Evolutionary conservation across 2,329 filamentous ascomycete genomes (phyloP).

Genomic region (Aspergillus caelatus): DNA sequence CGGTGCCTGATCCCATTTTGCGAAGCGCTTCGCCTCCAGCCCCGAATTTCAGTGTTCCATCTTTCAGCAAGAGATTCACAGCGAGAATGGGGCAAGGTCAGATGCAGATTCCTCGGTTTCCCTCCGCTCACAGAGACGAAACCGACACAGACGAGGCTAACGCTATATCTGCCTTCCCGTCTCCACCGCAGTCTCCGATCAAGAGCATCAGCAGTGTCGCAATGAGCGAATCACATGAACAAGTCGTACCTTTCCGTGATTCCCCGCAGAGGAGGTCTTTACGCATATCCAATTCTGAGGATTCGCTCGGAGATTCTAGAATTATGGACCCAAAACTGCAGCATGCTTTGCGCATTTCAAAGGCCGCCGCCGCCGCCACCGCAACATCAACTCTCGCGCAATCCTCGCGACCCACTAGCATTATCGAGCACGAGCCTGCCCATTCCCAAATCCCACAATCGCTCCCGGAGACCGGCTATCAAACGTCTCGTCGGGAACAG

Average conservation of each 20-base stretch:
- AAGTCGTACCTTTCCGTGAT: slow-evolving; percentile 16
- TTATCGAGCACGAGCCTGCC: slow-evolving; percentile 17
- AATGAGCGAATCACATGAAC: slow-evolving; percentile 25
- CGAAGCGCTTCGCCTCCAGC: slow-evolving; percentile 39
- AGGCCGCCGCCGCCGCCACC: not conserved
- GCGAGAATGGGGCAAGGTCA: slow-evolving; percentile 21
- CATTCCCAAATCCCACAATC: slow-evolving; percentile 10
- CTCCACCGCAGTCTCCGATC: slow-evolving; percentile 37
- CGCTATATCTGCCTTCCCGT: slow-evolving; percentile 28
- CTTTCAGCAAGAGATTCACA: slow-evolving; percentile 43
- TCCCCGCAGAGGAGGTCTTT: slow-evolving; percentile 23
- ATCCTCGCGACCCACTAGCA: slow-evolving; percentile 26
- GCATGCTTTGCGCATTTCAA: slow-evolving; percentile 22
- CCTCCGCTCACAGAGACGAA: slow-evolving; percentile 18
- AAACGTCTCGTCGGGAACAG: slow-evolving; percentile 7
- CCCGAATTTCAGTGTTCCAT: slow-evolving; percentile 47
- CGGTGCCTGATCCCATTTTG: slow-evolving; percentile 26
- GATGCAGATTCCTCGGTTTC: slow-evolving; percentile 20
- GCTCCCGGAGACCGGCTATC: not conserved
- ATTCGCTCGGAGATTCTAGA: slow-evolving; percentile 26
- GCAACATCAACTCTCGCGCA: slow-evolving; percentile 16
- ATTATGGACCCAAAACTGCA: slow-evolving; percentile 10
- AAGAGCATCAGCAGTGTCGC: slow-evolving; percentile 29
- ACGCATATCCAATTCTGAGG: slow-evolving; percentile 34
- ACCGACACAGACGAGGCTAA: slow-evolving; percentile 17